Conservation (phyloP, 2,329 filamentous ascomycete genomes). For the Clarireedia homoeocarpa region DNA sequence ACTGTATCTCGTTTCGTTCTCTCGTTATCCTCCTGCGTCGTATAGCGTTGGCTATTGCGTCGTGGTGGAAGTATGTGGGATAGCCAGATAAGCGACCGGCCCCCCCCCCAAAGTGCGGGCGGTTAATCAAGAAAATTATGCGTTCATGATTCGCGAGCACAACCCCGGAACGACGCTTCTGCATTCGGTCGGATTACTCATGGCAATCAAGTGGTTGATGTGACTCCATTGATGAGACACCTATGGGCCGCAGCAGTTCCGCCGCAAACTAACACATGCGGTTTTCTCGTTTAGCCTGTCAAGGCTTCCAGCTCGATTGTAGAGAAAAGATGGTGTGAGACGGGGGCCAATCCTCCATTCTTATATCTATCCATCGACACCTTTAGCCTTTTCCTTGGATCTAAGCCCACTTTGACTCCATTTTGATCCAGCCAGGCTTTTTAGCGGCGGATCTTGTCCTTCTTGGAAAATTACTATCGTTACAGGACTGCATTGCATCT, state of each 20-base stretch:
- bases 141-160: slow-evolving; percentile 2
- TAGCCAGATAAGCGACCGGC: slow-evolving; percentile 7
- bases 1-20: neutral
- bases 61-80: neutral
- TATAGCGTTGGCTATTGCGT: neutral
- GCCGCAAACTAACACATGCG: slow-evolving; percentile 1
- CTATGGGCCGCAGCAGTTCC: slow-evolving; percentile 2
- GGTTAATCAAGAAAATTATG: neutral
- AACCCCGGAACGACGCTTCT: neutral
- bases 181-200: neutral
- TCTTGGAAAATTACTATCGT: neutral
- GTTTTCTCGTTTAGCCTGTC: neutral
- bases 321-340: neutral
- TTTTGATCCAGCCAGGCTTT: neutral
- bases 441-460: neutral
- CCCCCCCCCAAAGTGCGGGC: slow-evolving; percentile 1
- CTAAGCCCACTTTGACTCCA: slow-evolving; percentile 1
- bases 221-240: neutral
- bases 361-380: slow-evolving; percentile 2
- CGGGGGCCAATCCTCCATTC: slow-evolving; percentile 8
- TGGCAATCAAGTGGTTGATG: slow-evolving; percentile 1
- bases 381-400: neutral
- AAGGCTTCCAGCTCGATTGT: slow-evolving; percentile 3
- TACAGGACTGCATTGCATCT: neutral
- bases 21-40: neutral